Evolutionary conservation across 495 filamentous ascomycete genomes (phyloP).

Genomic region (Elasticomyces elasticus): DNA sequence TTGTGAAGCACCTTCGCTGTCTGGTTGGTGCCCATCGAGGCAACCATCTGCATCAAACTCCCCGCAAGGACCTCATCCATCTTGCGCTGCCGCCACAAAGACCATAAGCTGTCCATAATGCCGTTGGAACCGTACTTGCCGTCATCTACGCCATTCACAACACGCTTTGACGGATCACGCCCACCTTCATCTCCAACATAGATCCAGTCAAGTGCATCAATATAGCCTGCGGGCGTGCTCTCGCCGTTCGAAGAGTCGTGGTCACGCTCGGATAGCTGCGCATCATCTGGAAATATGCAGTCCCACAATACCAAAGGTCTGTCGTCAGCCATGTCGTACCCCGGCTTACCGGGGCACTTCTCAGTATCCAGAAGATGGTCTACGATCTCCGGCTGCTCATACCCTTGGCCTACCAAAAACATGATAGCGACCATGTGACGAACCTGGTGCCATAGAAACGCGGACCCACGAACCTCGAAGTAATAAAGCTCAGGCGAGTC

Average conservation of each 20-base stretch:
- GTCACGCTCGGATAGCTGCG: not conserved
- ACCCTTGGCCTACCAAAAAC: constrained; percentile 82
- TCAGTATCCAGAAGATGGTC: constrained; percentile 59
- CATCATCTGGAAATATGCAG: constrained; percentile 63
- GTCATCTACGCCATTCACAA: constrained; percentile 29
- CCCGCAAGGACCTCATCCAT: constrained; percentile 77
- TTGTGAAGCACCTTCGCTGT: not conserved
- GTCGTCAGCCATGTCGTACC: constrained; percentile 83
- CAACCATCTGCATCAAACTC: constrained; percentile 53
- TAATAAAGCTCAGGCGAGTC: constrained; percentile 60
- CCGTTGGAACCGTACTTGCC: constrained; percentile 55
- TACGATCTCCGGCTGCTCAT: constrained; percentile 66
- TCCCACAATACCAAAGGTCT: constrained; percentile 89
- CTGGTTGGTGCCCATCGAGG: constrained; percentile 36
- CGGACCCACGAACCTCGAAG: constrained; percentile 78
- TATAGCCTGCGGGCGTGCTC: constrained; percentile 30
- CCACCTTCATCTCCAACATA: constrained; percentile 54
- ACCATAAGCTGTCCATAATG: constrained; percentile 67
- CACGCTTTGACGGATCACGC: constrained; percentile 25
- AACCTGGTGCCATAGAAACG: constrained; percentile 97
- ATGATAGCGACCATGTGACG: constrained; percentile 79
- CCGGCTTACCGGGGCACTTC: constrained; percentile 60
- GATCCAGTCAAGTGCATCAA: constrained; percentile 68
- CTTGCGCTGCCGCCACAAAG: constrained; percentile 68
- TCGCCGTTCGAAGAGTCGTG: not conserved